phyloP scores from a whole-genome alignment of 1,284 basidiomycete species.

The Peniophora sp. region DNA sequence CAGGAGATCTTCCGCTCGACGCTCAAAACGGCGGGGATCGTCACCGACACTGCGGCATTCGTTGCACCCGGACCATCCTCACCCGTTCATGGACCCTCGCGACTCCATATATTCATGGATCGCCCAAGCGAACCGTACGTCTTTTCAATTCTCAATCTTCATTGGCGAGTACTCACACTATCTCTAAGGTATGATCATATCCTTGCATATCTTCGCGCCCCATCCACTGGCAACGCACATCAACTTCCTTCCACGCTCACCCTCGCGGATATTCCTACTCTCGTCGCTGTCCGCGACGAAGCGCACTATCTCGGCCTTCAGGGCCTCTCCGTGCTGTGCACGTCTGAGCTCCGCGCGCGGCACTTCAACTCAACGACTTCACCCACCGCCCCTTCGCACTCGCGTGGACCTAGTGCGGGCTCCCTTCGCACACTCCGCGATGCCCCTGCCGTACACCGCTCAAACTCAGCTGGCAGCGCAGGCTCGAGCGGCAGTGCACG shows the following conservation, averaged over 20 bases:
- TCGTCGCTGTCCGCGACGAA: slow-evolving; percentile 70
- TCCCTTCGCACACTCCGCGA: slow-evolving; percentile 24
- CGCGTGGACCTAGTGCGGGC: slow-evolving; percentile 18
- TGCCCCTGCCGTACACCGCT: slow-evolving; percentile 4
- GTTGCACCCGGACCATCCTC: slow-evolving; percentile 35
- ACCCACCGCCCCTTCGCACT: slow-evolving; percentile 21
- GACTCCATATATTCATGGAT: slow-evolving; percentile 74
- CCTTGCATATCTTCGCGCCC: slow-evolving; percentile 59
- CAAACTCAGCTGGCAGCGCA: slow-evolving; percentile 4
- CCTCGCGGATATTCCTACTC: slow-evolving; percentile 42
- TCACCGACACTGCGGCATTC: slow-evolving; percentile 47
- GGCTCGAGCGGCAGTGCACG: slow-evolving; percentile 5
- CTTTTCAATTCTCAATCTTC: neutral
- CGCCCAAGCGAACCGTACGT: slow-evolving; percentile 71
- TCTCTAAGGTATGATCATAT: slow-evolving; percentile 55
- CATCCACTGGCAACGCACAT: slow-evolving; percentile 55
- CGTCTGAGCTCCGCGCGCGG: slow-evolving; percentile 50
- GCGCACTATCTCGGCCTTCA: slow-evolving; percentile 62
- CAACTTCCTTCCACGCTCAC: slow-evolving; percentile 36
- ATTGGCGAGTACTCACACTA: slow-evolving; percentile 2
- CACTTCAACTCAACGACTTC: slow-evolving; percentile 13
- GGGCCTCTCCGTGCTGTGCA: slow-evolving; percentile 53
- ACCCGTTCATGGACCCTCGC: neutral
- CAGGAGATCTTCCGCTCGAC: slow-evolving; percentile 7
- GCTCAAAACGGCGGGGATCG: too few species aligned